Evolutionary conservation across 805 yeast genomes (phyloP).

Genomic region (Myxozyma kluyveri): DNA sequence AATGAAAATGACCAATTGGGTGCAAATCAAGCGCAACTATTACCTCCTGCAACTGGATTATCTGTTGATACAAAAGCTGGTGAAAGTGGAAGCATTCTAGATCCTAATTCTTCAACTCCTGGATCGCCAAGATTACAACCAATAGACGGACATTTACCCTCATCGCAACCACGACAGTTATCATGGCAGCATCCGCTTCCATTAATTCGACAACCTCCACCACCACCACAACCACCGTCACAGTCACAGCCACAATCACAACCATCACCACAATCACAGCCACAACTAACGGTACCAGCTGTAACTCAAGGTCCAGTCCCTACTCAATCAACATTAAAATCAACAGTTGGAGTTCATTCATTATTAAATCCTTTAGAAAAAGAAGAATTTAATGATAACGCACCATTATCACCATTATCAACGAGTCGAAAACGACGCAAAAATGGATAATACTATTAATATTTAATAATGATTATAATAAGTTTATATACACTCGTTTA

Average conservation of each 20-base stretch:
- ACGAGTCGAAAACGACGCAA: constrained; percentile 24
- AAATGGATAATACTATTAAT: constrained; percentile 1
- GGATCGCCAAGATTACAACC: no score
- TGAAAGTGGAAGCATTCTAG: no score
- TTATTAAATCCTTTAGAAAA: constrained; percentile 24
- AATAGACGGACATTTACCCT: no score
- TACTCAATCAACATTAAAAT: background rate
- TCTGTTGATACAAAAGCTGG: no score
- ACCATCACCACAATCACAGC: constrained; percentile 3
- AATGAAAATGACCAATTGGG: no score
- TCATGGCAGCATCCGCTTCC: background rate
- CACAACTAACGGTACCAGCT: background rate
- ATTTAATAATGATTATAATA: background rate
- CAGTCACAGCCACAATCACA: constrained; percentile 2
- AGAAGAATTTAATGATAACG: constrained; percentile 17
- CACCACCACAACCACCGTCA: constrained; percentile 1
- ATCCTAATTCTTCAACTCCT: no score
- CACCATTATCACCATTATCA: constrained; percentile 26
- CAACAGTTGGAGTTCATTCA: constrained; percentile 21
- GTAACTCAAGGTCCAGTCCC: background rate
- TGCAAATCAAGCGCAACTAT: no score
- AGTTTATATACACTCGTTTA: background rate
- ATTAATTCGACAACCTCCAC: background rate
- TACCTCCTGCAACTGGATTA: no score
- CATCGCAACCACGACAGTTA: no score